Evolutionary conservation across 2,329 filamentous ascomycete genomes (phyloP).

Genomic region (Periconia macrospinosa): DNA sequence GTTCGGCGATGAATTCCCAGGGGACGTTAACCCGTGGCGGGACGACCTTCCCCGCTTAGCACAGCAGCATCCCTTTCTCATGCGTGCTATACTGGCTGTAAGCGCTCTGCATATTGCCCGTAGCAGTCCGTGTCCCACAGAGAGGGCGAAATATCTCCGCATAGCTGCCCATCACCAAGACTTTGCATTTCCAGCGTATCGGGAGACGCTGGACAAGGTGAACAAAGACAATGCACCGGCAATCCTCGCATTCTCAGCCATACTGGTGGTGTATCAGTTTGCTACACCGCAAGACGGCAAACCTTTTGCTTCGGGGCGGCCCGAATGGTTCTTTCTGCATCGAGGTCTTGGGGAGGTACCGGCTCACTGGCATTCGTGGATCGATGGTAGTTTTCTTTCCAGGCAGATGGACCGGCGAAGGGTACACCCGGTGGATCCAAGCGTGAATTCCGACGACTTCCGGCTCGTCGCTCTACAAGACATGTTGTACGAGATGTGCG

Average conservation of each 20-base stretch:
- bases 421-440: constrained; percentile 12
- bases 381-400: constrained; percentile 10
- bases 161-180: constrained; percentile 19
- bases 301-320: constrained; percentile 5
- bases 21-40: constrained; percentile 14
- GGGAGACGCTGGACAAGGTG: constrained; percentile 11
- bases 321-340: constrained; percentile 17
- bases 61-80: constrained; percentile 19
- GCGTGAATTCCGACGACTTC: constrained; percentile 16
- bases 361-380: constrained; percentile 15
- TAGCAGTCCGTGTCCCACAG: background rate
- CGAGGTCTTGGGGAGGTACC: constrained; percentile 14
- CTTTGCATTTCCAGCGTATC: constrained; percentile 20
- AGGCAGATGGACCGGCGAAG: constrained; percentile 15
- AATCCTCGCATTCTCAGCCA: constrained; percentile 16
- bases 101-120: constrained; percentile 18
- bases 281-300: constrained; percentile 11
- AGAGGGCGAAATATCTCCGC: constrained; percentile 8
- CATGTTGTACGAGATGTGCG: constrained; percentile 2
- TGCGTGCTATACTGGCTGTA: constrained; percentile 20
- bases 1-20: constrained; percentile 14
- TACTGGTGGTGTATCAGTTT: constrained; percentile 17
- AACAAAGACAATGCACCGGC: constrained; percentile 13
- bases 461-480: constrained; percentile 11
- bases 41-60: constrained; percentile 2